Percentiles rank a stretch among this genome's conserved stretches.
phyloP scores from a whole-genome alignment of 1,139 yeast genomes.

The Schwanniomyces etchellsii region DNA sequence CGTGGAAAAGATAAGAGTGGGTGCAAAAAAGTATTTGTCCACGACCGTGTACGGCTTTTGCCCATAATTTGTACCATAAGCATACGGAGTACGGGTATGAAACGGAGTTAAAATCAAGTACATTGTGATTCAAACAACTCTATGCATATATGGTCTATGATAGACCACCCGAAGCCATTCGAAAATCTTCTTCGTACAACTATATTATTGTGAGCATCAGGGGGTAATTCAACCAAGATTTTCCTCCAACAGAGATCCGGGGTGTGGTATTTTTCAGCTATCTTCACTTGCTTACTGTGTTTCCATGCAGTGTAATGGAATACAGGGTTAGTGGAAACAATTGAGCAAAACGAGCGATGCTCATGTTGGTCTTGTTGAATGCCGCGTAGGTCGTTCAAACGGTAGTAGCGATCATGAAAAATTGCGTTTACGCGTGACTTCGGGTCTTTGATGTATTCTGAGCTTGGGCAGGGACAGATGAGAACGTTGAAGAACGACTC shows the following conservation, averaged over 20 bases:
- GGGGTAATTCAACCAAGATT: slow-evolving; percentile 76
- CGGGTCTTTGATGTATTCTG: slow-evolving; percentile 29
- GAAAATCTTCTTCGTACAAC: slow-evolving; percentile 83
- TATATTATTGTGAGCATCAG: slow-evolving; percentile 95
- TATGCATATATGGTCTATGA: slow-evolving; percentile 46
- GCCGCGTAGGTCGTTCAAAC: slow-evolving; percentile 62
- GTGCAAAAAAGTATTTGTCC: no score
- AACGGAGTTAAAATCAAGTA: no score
- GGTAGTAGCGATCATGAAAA: slow-evolving; percentile 77
- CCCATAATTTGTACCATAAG: no score
- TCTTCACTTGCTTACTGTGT: slow-evolving; percentile 60
- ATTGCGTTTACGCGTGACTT: slow-evolving; percentile 48
- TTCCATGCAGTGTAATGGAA: slow-evolving; percentile 20
- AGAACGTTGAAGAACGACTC: slow-evolving; percentile 39
- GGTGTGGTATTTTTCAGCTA: slow-evolving; percentile 84
- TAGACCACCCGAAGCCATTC: slow-evolving; percentile 96
- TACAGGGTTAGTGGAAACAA: slow-evolving; percentile 2
- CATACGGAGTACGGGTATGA: no score
- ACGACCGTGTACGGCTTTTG: no score
- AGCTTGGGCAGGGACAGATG: slow-evolving; percentile 40
- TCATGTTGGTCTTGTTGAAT: slow-evolving; percentile 3
- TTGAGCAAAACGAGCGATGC: slow-evolving; percentile 1
- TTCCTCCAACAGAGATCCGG: slow-evolving; percentile 79
- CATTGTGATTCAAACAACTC: slow-evolving; percentile 8
- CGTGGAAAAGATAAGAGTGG: no score